Evolutionary conservation across 2,329 filamentous ascomycete species (phyloP).

Genomic region (Botrytis porri): DNA sequence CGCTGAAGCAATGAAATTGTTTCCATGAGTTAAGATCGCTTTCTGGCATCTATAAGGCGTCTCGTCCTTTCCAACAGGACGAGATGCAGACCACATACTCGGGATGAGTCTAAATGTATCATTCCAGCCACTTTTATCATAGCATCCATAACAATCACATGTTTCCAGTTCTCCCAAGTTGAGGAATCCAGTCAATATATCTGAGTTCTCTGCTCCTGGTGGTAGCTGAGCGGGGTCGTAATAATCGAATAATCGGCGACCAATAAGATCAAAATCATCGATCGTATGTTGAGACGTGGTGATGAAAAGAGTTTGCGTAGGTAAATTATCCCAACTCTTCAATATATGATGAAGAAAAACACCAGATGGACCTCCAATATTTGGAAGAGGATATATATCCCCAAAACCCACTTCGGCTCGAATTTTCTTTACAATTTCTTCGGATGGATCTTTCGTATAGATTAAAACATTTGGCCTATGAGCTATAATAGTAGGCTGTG

Average conservation of each 20-base stretch:
- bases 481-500: slow-evolving; percentile 19
- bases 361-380: slow-evolving; percentile 45
- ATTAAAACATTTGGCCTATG: slow-evolving; percentile 28
- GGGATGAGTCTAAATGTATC: slow-evolving; percentile 42
- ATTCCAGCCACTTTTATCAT: slow-evolving; percentile 42
- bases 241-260: slow-evolving; percentile 25
- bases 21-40: slow-evolving; percentile 45
- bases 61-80: slow-evolving; percentile 29
- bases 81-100: slow-evolving; percentile 37
- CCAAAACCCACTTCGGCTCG: slow-evolving; percentile 10
- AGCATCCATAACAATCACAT: slow-evolving; percentile 43
- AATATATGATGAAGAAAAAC: slow-evolving; percentile 49
- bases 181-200: slow-evolving; percentile 42
- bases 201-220: slow-evolving; percentile 42
- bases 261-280: slow-evolving; percentile 15
- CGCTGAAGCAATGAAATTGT: slow-evolving; percentile 47
- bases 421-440: slow-evolving; percentile 12
- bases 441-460: slow-evolving; percentile 31
- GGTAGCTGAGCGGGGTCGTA: slow-evolving; percentile 36
- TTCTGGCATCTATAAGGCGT: slow-evolving; percentile 31
- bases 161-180: slow-evolving; percentile 42
- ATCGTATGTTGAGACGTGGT: slow-evolving; percentile 14
- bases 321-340: slow-evolving; percentile 43
- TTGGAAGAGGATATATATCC: slow-evolving; percentile 31
- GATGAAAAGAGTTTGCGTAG: slow-evolving; percentile 47